Conservation (phyloP, 108 stramenopile species). For the Cyclotella kingstonii region DNA sequence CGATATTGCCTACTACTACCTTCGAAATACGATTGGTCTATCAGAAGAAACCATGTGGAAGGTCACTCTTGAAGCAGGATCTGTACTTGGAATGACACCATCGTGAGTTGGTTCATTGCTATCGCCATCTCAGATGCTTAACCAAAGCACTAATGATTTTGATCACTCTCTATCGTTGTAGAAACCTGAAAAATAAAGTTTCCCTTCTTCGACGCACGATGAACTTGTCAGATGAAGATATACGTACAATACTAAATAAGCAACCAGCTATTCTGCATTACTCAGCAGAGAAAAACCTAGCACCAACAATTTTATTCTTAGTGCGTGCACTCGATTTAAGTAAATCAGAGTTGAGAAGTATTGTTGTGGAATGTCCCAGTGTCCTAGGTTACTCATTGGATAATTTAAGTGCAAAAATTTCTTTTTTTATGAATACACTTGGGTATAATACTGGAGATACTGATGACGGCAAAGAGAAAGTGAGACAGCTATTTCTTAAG, state of each 20-base stretch:
- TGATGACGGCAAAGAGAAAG: conserved; percentile 35
- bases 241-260: conserved; percentile 48
- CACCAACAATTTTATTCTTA: conserved; percentile 61
- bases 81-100: conserved; percentile 71
- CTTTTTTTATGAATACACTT: conserved; percentile 63
- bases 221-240: conserved; percentile 63
- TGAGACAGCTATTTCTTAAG: conserved; percentile 47
- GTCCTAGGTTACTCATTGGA: conserved; percentile 57
- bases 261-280: conserved; percentile 66
- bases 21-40: conserved; percentile 66
- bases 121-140: too few species aligned
- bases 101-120: too few species aligned
- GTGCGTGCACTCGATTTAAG: conserved; percentile 56
- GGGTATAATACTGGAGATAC: conserved; percentile 31
- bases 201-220: conserved; percentile 53
- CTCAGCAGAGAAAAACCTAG: conserved; percentile 61
- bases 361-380: conserved; percentile 62
- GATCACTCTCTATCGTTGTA: too few species aligned
- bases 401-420: conserved; percentile 59
- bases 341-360: conserved; percentile 46
- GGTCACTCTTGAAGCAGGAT: conserved; percentile 63
- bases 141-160: too few species aligned
- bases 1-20: conserved; percentile 80
- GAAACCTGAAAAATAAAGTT: conserved; percentile 62
- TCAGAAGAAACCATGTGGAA: conserved; percentile 84